These are phyloP conservation scores for Spinacia oleracea DNA, from an alignment of 179 eudicot species.

Conservation along the genomic window DNA sequence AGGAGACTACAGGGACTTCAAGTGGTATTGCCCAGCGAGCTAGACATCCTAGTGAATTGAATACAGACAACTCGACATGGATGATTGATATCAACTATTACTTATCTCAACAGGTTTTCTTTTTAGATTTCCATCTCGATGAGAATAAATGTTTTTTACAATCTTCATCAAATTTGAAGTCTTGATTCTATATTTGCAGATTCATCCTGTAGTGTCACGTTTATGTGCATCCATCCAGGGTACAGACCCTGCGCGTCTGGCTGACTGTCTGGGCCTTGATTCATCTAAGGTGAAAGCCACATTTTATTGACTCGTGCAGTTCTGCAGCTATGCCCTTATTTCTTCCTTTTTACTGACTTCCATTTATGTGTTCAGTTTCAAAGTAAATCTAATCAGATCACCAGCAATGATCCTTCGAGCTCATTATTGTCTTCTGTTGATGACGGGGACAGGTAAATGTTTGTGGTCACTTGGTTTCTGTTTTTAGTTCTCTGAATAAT, in stretches of 20 bases:
- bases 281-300: conserved; percentile 66
- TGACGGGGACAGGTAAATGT: conserved; percentile 80
- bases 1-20: conserved; percentile 66
- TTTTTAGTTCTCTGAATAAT: neutral
- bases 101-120: conserved; percentile 83
- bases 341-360: conserved; percentile 30
- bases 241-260: conserved; percentile 92
- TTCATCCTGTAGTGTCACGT: conserved; percentile 97
- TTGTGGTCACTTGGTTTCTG: neutral
- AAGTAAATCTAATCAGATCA: conserved; percentile 55
- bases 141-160: neutral
- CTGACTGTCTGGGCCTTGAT: conserved; percentile 94
- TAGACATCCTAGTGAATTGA: conserved; percentile 95
- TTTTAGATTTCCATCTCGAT: conserved; percentile 7
- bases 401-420: conserved; percentile 55
- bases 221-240: conserved; percentile 97
- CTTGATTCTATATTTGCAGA: conserved; percentile 45
- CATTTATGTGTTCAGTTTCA: conserved; percentile 56
- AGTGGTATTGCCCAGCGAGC: conserved; percentile 94
- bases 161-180: conserved; percentile 12
- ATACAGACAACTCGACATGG: conserved; percentile 70
- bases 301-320: too few relatives aligned
- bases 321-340: neutral
- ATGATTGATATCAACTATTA: conserved; percentile 91
- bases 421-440: conserved; percentile 52